Conservation (phyloP, 768 basidiomycete genomes). For the Imleria badia region DNA sequence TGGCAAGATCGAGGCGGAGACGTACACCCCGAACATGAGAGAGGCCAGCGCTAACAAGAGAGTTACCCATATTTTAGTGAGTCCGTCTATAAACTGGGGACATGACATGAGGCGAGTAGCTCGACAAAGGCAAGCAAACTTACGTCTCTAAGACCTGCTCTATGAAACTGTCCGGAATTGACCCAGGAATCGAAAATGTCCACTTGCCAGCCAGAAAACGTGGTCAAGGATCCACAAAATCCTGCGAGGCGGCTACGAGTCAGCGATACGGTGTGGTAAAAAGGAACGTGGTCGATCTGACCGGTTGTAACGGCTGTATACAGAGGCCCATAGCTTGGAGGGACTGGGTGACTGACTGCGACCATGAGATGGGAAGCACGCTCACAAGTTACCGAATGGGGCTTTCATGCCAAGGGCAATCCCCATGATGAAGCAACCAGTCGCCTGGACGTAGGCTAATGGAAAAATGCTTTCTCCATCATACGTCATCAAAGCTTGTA, state of each 20-base stretch:
- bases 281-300: slow-evolving; percentile 26
- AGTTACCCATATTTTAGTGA: slow-evolving; percentile 79
- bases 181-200: slow-evolving; percentile 86
- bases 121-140: slow-evolving; percentile 27
- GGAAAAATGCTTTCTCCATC: slow-evolving; percentile 76
- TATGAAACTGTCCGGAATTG: slow-evolving; percentile 54
- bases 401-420: slow-evolving; percentile 67
- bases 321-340: slow-evolving; percentile 75
- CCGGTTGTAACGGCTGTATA: slow-evolving; percentile 90
- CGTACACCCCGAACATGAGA: slow-evolving; percentile 68
- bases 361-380: slow-evolving; percentile 8
- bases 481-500: slow-evolving; percentile 72
- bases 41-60: slow-evolving; percentile 75
- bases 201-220: slow-evolving; percentile 94
- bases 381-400: slow-evolving; percentile 75
- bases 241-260: slow-evolving; percentile 41
- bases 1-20: slow-evolving; percentile 46
- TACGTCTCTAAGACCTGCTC: slow-evolving; percentile 73
- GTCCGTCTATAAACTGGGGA: slow-evolving; percentile 79
- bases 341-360: slow-evolving; percentile 6
- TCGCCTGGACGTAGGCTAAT: slow-evolving; percentile 80
- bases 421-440: slow-evolving; percentile 94
- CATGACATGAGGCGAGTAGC: slow-evolving; percentile 3
- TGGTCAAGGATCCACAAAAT: slow-evolving; percentile 95
- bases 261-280: background rate